These are phyloP conservation scores for Blastobotrys serpentis DNA, from an alignment of 1,139 yeast species.

Conservation along the genomic window DNA sequence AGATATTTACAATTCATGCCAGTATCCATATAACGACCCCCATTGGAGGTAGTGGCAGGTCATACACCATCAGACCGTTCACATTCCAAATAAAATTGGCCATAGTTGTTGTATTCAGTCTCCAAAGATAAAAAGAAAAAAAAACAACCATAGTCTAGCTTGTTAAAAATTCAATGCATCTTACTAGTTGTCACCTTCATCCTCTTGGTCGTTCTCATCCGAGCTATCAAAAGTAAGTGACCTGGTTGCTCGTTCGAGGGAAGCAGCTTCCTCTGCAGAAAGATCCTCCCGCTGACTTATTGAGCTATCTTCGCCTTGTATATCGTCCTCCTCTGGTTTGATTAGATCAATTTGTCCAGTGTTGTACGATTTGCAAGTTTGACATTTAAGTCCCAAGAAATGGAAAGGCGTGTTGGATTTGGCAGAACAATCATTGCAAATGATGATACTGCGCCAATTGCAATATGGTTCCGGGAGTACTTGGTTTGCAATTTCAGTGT, in stretches of 20 bases:
- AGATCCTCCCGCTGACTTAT: constrained; percentile 9
- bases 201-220: constrained; percentile 15
- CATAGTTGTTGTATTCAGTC: too few species aligned
- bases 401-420: constrained; percentile 76
- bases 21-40: too few species aligned
- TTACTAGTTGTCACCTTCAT: too few species aligned
- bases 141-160: too few species aligned
- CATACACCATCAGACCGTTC: too few species aligned
- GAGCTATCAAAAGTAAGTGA: constrained; percentile 11
- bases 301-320: constrained; percentile 20
- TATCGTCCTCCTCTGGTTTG: constrained; percentile 48
- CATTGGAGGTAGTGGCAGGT: too few species aligned
- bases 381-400: constrained; percentile 82
- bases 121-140: too few species aligned
- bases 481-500: constrained; percentile 74
- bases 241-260: constrained; percentile 10
- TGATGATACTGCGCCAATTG: constrained; percentile 70
- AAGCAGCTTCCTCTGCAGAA: not conserved
- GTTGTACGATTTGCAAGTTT: constrained; percentile 81
- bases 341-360: constrained; percentile 69
- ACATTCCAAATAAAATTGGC: too few species aligned
- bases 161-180: constrained; percentile 5
- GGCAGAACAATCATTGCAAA: constrained; percentile 89
- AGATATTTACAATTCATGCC: too few species aligned
- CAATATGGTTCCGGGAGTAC: constrained; percentile 79